Evolutionary conservation across 345 rosid genomes (phyloP), one percentile per base, ranked within the genome.

Genomic region (Toxicodendron radicans): DNA sequence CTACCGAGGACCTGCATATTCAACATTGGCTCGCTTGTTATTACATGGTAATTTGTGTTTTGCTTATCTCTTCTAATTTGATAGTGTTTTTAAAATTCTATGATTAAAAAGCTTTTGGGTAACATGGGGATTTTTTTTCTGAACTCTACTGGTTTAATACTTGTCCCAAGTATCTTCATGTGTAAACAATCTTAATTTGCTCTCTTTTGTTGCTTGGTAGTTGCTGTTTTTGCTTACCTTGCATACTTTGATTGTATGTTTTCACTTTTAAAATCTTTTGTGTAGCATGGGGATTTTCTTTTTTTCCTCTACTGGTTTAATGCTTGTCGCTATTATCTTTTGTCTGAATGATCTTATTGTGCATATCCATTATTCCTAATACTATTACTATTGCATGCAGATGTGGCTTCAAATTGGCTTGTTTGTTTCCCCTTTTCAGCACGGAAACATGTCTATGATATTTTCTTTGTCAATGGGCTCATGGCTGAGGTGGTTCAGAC

Each of bases 401-500:
- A 95, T 87, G 83, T 93, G 75, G 89, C 98, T 71, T 86, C 93
- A 76, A 83, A 89, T 82, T 95, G 98, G 98, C 86, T 95, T 2
- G 78, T 97, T 67, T 95, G 97, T 83, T 95, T 95, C 84, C 87
- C 99, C 52, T 66, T 85, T 70, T 85, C 98, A 63, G 90, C 88
- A 56, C 84, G 74, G 80, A 88, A 87, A 77, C 88, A 84, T 73
- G 82, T 89, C 24, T 95, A 93, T 70, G 99, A 93, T 81, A 76
- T 75, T 77, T 95, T 93, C 88, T 95, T 95, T 81, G 83, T 84
- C 48, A 76, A 82, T 51, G 99, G 98, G 27, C 83, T 83, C 76
- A 77, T 85, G 38, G 75, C 83, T 0, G 94, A 93, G 84, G 96
- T 90, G 78, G 88, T 89, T 83, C 98, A 90, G 82, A 78, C 85